These are phyloP conservation scores for Termitomyces bulborhizus DNA, from an alignment of 768 basidiomycete species.

Conservation along the genomic window DNA sequence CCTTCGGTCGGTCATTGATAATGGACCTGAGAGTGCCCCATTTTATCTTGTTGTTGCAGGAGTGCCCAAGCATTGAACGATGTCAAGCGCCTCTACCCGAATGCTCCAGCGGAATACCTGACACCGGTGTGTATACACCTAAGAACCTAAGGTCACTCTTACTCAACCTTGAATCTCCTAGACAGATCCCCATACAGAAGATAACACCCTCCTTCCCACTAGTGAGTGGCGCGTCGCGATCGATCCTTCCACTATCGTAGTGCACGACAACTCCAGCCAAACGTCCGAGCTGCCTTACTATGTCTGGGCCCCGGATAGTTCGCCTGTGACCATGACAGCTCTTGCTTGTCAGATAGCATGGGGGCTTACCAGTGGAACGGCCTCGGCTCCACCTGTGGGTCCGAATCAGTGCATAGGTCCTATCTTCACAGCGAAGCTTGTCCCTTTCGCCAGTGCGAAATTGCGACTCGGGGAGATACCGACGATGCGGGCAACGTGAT, in stretches of 20 bases:
- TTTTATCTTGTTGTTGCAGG: slow-evolving; percentile 13
- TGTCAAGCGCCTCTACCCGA: slow-evolving; percentile 27
- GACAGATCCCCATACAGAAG: slow-evolving; percentile 33
- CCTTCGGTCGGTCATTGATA: slow-evolving; percentile 18
- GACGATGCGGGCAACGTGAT: slow-evolving; percentile 20
- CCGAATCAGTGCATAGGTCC: slow-evolving; percentile 27
- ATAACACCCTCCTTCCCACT: slow-evolving; percentile 32
- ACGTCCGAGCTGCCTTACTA: slow-evolving; percentile 27
- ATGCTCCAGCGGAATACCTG: slow-evolving; percentile 28
- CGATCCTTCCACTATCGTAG: slow-evolving; percentile 28
- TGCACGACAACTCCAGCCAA: slow-evolving; percentile 23
- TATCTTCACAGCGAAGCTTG: slow-evolving; percentile 27
- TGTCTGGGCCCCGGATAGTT: slow-evolving; percentile 32
- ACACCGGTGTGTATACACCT: slow-evolving; percentile 23
- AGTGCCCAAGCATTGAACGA: slow-evolving; percentile 31
- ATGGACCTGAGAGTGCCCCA: neutral
- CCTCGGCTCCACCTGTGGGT: slow-evolving; percentile 28
- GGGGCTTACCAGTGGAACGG: slow-evolving; percentile 25
- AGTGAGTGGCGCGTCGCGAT: slow-evolving; percentile 33
- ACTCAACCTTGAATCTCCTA: slow-evolving; percentile 6
- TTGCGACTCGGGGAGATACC: slow-evolving; percentile 35
- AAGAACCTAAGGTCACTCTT: neutral
- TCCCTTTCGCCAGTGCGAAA: slow-evolving; percentile 34
- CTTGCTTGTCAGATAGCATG: slow-evolving; percentile 32
- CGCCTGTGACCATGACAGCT: slow-evolving; percentile 33